Evolutionary conservation across 441 rosid genomes (phyloP), one percentile per base, ranked within the genome.

Genomic region (Jatropha multifida): DNA sequence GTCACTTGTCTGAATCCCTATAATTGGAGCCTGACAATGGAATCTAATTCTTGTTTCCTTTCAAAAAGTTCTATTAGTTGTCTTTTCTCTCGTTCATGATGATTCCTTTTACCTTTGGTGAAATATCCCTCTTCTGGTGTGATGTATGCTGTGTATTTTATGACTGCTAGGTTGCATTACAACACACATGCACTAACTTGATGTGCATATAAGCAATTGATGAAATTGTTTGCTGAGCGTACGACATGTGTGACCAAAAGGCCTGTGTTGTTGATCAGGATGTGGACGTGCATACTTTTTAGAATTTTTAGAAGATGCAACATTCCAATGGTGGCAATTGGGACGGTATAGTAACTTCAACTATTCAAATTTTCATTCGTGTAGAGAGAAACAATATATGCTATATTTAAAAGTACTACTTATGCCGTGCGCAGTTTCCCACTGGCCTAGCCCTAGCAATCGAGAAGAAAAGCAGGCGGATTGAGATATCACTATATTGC

Each of bases 381-480:
- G 11, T 69, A 23, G 17, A 40, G 11, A 69, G 17, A 69, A 17
- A 56, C 15, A 38, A 32, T 26, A 4, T 37, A 60, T 27, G n/a
- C 23, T 46, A 48, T 42, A 20, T 72, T 42, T 51, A 70, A 48
- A 44, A 4, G 13, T 54, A 18, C 41, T 55, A 27, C 52, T 44
- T 41, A 10, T 69, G 44, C 63, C 42, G 70, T 66, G 54, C 44
- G 74, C 92, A 94, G 98, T 91, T 95, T 61, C 98, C 98, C 32
- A 82, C 99, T 10, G 97, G 97, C 48, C 64, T 93, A 71, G 92
- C 97, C 38, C 80, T 94, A 75, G 97, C 88, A 5, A 95, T 94
- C 13, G 99, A 95, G 82, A 95, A 95, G 89, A 95, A 90, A 80
- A 93, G 99, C 83, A 88, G 97, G 81, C 88, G 99, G 65, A 92